Evolutionary conservation across 139 green algal species (phyloP), one percentile per base, ranked within the genome.

Genomic region (Coelastrella sp.): DNA sequence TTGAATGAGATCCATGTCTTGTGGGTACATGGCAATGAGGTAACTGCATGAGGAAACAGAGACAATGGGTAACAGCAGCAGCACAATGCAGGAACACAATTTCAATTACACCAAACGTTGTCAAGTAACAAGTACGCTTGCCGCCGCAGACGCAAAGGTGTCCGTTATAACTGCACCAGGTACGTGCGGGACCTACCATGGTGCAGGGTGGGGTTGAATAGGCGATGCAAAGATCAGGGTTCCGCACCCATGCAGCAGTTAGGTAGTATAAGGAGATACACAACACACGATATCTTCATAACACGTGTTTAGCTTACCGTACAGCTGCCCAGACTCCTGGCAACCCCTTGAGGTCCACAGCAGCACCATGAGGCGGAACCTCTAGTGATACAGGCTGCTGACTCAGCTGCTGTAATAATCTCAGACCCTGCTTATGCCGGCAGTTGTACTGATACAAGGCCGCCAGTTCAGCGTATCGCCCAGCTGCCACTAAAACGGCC

Each of bases 301-400:
- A 57, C 13, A 15, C 48, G 13, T 41, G 27, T 27, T 30, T 37
- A 6, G 53, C 69, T 30, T 95, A 97, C 68, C 91, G 85, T 48
- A 97, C 93, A 4, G 93, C 95, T 8, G 94, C 94, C 95, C 95
- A 98, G 62, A 96, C 95, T 13, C 95, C 95, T 35, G 94, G 93
- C 69, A 96, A 86, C 27, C 95, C 95, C 3, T 81, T 57, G 69
- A 98, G 88, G 77, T 97, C 94, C 40, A 86, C 87, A 27, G 90
- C 90, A 17, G 90, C 90, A 1, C 90, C 90, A 0, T 45, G 30
- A 1, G 85, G 37, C 21, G 53, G 17, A 13, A 73, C 34, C 2
- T 37, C 7, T 57, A 94, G 75, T 25, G 4, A 23, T 9, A 35
- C 81, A 21, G 87, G 87, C 2, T 74, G 43, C 86, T 94, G 87